Evolutionary conservation across 495 filamentous ascomycete genomes (phyloP).

Genomic region (Xylaria bambusicola): DNA sequence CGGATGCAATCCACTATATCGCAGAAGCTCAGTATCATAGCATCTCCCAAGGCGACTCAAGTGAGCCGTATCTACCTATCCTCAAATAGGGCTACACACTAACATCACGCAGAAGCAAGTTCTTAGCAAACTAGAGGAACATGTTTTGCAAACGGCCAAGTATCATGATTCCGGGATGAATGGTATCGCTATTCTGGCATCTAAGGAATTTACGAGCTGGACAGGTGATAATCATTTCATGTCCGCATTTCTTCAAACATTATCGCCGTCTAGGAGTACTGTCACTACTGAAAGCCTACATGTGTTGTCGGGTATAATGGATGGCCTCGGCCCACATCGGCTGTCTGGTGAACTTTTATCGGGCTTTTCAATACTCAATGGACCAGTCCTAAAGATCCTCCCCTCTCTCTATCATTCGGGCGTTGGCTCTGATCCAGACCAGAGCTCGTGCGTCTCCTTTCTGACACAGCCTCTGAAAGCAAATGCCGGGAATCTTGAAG

Average conservation of each 20-base stretch:
- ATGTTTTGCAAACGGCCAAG: neutral
- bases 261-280: constrained; percentile 8
- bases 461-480: constrained; percentile 23
- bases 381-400: constrained; percentile 29
- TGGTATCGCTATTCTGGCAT: constrained; percentile 40
- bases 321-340: constrained; percentile 32
- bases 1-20: constrained; percentile 11
- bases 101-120: constrained; percentile 12
- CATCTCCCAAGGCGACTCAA: constrained; percentile 21
- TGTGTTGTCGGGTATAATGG: constrained; percentile 40
- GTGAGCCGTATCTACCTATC: constrained; percentile 13
- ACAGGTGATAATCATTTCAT: constrained; percentile 42
- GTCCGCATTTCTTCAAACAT: constrained; percentile 26
- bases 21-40: constrained; percentile 23
- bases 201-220: constrained; percentile 38
- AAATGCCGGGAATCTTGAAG: constrained; percentile 26
- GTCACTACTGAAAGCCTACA: constrained; percentile 14
- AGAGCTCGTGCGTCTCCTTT: constrained; percentile 26
- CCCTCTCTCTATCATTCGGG: constrained; percentile 34
- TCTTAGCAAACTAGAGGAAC: constrained; percentile 7
- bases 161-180: neutral
- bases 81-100: neutral
- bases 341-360: constrained; percentile 26
- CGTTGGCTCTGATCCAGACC: constrained; percentile 9
- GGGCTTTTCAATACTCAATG: constrained; percentile 47